A percentile compares a stretch with the other conserved stretches of the same genome.
These are phyloP conservation scores for Nematocida minor DNA, from an alignment of 371 early-diverging fungal genomes.

Conservation along the genomic window DNA sequence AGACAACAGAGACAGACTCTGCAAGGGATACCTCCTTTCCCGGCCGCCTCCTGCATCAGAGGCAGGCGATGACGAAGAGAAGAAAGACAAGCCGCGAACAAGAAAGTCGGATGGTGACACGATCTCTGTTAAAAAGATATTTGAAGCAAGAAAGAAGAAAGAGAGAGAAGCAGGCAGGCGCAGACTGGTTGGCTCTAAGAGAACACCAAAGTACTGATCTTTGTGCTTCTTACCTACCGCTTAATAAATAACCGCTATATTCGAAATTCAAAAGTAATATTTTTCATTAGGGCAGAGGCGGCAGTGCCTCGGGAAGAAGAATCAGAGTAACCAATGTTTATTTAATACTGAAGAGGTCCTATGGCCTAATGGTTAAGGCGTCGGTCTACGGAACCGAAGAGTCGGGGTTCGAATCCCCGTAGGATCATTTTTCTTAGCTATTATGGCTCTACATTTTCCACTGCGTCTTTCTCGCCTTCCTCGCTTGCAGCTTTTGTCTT, in stretches of 20 bases:
- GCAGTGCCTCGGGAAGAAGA: no score
- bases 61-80: background rate
- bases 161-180: constrained; percentile 13
- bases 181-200: background rate
- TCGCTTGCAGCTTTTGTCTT: constrained; percentile 41
- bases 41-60: constrained; percentile 47
- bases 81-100: background rate
- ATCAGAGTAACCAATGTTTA: constrained; percentile 42
- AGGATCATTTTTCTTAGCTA: constrained; percentile 40
- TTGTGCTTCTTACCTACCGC: no score
- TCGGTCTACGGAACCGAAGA: constrained; percentile 57
- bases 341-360: constrained; percentile 44
- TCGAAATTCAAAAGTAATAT: no score
- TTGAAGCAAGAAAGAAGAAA: constrained; percentile 2
- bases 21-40: constrained; percentile 42
- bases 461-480: constrained; percentile 3
- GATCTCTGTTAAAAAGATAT: constrained; percentile 19
- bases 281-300: no score
- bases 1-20: constrained; percentile 44
- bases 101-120: constrained; percentile 17
- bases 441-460: constrained; percentile 34
- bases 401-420: constrained; percentile 48
- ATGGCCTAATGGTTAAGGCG: constrained; percentile 62
- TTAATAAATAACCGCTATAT: no score
- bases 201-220: background rate